phyloP scores from a whole-genome alignment of 2,329 filamentous ascomycete genomes.

The Phoma herbarum region DNA sequence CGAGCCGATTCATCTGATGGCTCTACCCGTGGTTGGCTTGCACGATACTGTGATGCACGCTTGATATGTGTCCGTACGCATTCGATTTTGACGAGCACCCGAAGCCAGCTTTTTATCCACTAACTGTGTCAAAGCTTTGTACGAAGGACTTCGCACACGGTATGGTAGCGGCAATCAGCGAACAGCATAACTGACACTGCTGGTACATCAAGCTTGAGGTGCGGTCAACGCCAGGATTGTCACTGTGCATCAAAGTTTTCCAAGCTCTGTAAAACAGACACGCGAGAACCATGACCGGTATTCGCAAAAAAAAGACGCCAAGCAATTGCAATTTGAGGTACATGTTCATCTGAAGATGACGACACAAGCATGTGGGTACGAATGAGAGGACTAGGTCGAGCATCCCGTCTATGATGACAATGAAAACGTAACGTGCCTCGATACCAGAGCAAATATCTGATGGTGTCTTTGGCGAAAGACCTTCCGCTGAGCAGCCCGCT shows the following conservation, averaged over 20 bases:
- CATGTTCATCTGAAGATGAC: constrained; percentile 38
- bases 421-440: constrained; percentile 26
- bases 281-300: constrained; percentile 29
- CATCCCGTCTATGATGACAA: constrained; percentile 32
- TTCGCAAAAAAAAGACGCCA: constrained; percentile 34
- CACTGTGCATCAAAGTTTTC: constrained; percentile 18
- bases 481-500: constrained; percentile 32
- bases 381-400: constrained; percentile 37
- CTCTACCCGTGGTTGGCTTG: constrained; percentile 3
- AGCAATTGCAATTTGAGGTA: constrained; percentile 41
- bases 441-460: constrained; percentile 30
- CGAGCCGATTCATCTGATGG: constrained; percentile 23
- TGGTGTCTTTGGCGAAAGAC: constrained; percentile 22
- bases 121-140: constrained; percentile 36
- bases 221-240: constrained; percentile 30
- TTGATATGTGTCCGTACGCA: constrained; percentile 5
- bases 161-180: constrained; percentile 39
- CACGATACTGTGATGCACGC: constrained; percentile 19
- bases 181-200: constrained; percentile 34
- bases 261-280: constrained; percentile 26
- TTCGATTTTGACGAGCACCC: constrained; percentile 17
- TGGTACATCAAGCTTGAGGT: constrained; percentile 33
- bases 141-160: constrained; percentile 43
- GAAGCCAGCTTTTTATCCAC: constrained; percentile 30
- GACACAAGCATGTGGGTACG: constrained; percentile 36